These are phyloP conservation scores for Podospora anserina DNA, from an alignment of 495 filamentous ascomycete genomes.

Conservation along the genomic window DNA sequence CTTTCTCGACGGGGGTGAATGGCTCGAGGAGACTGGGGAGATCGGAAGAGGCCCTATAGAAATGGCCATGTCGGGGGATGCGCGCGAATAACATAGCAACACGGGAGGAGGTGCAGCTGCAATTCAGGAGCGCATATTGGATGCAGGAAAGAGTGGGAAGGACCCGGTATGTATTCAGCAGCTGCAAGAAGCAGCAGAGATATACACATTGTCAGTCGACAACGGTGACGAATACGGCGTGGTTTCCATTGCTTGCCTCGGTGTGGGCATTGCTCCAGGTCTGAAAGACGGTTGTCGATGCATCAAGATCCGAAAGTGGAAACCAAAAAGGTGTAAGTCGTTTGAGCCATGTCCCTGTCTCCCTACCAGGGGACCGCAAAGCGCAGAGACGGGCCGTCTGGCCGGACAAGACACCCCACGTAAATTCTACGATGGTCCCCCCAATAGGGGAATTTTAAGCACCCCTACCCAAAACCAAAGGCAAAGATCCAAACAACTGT, in stretches of 20 bases:
- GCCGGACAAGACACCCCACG: constrained; percentile 21
- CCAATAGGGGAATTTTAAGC: constrained; percentile 33
- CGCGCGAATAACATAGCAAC: constrained; percentile 15
- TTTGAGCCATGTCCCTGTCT: constrained; percentile 6
- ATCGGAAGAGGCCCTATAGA: constrained; percentile 18
- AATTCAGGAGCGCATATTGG: not conserved
- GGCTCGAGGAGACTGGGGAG: constrained; percentile 11
- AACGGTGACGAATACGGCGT: not conserved
- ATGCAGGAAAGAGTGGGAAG: not conserved
- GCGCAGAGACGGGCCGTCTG: constrained; percentile 29
- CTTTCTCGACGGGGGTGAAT: constrained; percentile 8
- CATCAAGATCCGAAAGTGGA: constrained; percentile 8
- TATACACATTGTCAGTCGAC: constrained; percentile 9
- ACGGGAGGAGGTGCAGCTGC: not conserved
- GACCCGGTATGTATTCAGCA: not conserved
- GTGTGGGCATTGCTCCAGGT: constrained; percentile 10
- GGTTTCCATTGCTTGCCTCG: constrained; percentile 8
- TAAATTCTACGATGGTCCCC: constrained; percentile 22
- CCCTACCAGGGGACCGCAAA: constrained; percentile 15
- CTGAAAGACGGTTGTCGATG: constrained; percentile 3
- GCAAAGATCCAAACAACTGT: constrained; percentile 1
- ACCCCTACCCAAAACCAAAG: not conserved
- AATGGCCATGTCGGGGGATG: constrained; percentile 22
- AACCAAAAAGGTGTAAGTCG: constrained; percentile 15
- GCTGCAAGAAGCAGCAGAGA: constrained; percentile 11